Conservation (phyloP, 192 early-diverging fungal genomes). For the Gonapodya sp. region DNA sequence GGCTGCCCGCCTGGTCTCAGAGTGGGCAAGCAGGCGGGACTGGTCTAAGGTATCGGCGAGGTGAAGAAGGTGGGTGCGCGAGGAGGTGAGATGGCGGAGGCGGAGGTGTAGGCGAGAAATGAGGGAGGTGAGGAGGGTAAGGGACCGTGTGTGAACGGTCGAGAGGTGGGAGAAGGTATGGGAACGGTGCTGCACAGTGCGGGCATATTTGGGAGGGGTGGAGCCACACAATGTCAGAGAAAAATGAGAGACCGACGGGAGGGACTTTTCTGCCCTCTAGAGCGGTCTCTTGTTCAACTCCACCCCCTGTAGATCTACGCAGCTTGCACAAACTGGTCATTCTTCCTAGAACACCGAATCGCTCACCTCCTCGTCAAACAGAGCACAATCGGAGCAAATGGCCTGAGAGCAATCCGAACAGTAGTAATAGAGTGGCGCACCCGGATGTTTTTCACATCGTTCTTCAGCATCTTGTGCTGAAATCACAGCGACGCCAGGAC, state of each 20-base stretch:
- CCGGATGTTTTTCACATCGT: constrained; percentile 15
- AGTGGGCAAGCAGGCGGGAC: neutral
- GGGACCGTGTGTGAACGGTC: neutral
- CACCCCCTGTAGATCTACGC: too few species aligned
- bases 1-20: neutral
- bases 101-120: constrained; percentile 8
- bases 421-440: constrained; percentile 29
- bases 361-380: constrained; percentile 26
- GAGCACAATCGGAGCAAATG: constrained; percentile 36
- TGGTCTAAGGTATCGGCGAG: neutral
- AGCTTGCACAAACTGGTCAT: too few species aligned
- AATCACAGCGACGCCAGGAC: neutral
- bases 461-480: constrained; percentile 3
- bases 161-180: constrained; percentile 1
- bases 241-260: too few species aligned
- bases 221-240: too few species aligned
- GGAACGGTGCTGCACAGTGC: neutral
- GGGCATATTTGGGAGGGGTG: too few species aligned
- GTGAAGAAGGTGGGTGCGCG: neutral
- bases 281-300: neutral
- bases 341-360: too few species aligned
- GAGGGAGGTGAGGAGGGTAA: neutral
- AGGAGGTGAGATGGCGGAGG: neutral
- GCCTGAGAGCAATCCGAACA: constrained; percentile 29
- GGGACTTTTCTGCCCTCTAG: neutral